Conservation (phyloP, 2,329 filamentous ascomycete species). For the Thelonectria olida region DNA sequence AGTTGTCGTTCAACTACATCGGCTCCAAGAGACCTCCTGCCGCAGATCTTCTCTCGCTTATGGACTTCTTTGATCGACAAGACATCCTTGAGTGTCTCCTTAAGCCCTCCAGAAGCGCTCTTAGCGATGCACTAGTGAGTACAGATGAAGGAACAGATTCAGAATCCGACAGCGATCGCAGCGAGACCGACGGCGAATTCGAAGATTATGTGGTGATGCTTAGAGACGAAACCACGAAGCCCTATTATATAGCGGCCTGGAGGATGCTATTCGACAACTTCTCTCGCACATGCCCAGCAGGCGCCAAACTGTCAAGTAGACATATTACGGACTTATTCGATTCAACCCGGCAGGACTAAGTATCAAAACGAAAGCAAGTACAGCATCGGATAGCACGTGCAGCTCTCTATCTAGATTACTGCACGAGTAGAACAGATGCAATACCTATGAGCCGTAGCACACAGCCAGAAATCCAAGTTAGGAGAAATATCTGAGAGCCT, state of each 20-base stretch:
- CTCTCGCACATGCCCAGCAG: background rate
- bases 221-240: background rate
- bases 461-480: background rate
- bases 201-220: too few species aligned
- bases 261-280: background rate
- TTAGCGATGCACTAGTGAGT: too few species aligned
- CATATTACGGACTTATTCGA: background rate
- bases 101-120: background rate
- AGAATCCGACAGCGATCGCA: too few species aligned
- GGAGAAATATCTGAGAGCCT: background rate
- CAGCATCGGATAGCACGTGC: background rate
- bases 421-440: slow-evolving; percentile 10
- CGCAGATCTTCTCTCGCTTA: slow-evolving; percentile 6
- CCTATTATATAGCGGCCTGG: background rate
- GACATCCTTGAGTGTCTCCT: background rate
- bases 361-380: background rate
- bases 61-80: slow-evolving; percentile 24
- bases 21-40: background rate
- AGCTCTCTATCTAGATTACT: slow-evolving; percentile 5
- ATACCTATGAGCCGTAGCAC: background rate
- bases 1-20: background rate
- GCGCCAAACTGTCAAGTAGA: background rate
- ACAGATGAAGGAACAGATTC: too few species aligned
- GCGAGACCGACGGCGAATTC: too few species aligned
- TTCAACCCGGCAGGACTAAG: background rate